Base-by-base conservation (phyloP, 2,329 filamentous ascomycete genomes). In the Gaeumannomyces sp. region DNA sequence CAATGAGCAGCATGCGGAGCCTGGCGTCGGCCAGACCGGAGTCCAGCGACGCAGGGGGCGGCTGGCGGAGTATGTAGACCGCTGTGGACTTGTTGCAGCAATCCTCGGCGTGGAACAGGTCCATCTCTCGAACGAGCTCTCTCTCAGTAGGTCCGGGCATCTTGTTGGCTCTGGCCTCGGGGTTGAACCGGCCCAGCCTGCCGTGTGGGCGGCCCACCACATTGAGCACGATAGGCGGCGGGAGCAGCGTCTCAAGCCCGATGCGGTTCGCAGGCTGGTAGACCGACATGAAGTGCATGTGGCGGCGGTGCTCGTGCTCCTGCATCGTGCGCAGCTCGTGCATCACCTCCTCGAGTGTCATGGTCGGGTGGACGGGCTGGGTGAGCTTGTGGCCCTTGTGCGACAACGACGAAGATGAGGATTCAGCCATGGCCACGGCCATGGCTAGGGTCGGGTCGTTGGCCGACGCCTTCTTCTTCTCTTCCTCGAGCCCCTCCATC, bases 31-130 rank as follows among this genome's bases (percentile, higher is more conserved):
- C 27, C 27, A 58, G 1, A 10, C n/a, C 27, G 7, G n/a, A 58
- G 56, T 58, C 56, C n/a, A 58, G n/a, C n/a, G 27, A 58, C 56
- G 10, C 56, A 1, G 58, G 58, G 38, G 38, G 4, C 14, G 38
- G 38, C 38, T 45, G 38, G 38, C 16, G 38, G 29, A 65, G 35
- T 31, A 63, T 38, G 63, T 66, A 66, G 60, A 66, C 45, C 8
- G 65, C 63, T 22, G 63, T 31, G 35, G 63, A 61, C 56, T 66
- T 66, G 63, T 66, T 66, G 59, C 65, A 66, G 58, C 58, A 60
- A 3, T 60, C 58, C 28, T 60, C 58, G 58, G 58, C 58, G 58
- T 60, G 58, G 58, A 60, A 29, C 25, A 60, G 58, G 58, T 31
- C 28, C 58, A 60, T 60, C 11, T 60, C 28, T 3, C 29, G 25